Evolutionary conservation across 768 basidiomycete genomes (phyloP).

Genomic region (Russula abietina): DNA sequence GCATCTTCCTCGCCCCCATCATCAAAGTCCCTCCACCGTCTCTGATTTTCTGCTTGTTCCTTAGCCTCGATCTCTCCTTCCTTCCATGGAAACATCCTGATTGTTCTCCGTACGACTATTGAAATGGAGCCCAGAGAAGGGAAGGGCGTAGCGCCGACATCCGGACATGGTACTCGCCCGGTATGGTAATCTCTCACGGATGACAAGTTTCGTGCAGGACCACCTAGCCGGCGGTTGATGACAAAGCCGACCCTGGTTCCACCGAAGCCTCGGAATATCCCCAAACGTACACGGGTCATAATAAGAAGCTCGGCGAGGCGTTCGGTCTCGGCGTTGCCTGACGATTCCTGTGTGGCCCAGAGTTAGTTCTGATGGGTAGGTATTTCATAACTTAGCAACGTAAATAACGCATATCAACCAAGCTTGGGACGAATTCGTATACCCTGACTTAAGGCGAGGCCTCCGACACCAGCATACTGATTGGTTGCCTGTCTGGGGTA

Average conservation of each 20-base stretch:
- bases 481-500: no score
- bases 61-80: not conserved
- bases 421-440: not conserved
- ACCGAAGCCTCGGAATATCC: not conserved
- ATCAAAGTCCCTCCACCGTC: not conserved
- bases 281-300: not conserved
- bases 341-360: slow-evolving; percentile 10
- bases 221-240: not conserved
- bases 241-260: not conserved
- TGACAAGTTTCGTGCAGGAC: not conserved
- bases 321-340: slow-evolving; percentile 5
- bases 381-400: slow-evolving; percentile 4
- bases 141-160: not conserved
- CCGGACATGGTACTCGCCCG: not conserved
- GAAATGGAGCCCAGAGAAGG: slow-evolving; percentile 4
- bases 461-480: no score
- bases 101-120: not conserved
- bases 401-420: not conserved
- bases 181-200: not conserved
- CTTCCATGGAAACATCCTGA: not conserved
- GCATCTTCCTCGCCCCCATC: not conserved
- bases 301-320: not conserved
- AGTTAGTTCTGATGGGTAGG: not conserved
- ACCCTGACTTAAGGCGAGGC: no score
- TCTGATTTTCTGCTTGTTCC: not conserved